A percentile compares a stretch with the other conserved stretches of the same genome.
These are phyloP conservation scores for Helotiales sp. DNA, from an alignment of 2,329 filamentous ascomycete species.

Conservation along the genomic window DNA sequence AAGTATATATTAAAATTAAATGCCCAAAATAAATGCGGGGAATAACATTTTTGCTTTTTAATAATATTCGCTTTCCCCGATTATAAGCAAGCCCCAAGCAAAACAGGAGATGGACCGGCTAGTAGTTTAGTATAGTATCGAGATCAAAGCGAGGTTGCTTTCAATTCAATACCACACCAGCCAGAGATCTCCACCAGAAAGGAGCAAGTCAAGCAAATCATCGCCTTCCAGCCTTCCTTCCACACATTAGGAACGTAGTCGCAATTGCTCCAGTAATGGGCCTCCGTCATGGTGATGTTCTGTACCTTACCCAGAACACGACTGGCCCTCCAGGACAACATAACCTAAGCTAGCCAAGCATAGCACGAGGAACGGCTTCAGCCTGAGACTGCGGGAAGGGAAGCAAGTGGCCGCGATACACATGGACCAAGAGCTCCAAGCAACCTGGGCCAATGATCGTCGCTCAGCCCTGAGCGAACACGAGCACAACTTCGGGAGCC, in stretches of 20 bases:
- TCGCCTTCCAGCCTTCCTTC: background rate
- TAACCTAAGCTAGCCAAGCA: background rate
- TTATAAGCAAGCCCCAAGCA: too few relatives aligned
- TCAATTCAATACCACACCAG: background rate
- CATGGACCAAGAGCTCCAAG: background rate
- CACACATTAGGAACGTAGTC: constrained; percentile 1
- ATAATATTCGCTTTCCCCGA: too few relatives aligned
- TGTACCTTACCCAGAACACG: background rate
- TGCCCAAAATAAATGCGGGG: too few relatives aligned
- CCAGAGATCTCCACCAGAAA: background rate
- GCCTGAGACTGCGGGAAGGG: constrained; percentile 6
- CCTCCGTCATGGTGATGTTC: background rate
- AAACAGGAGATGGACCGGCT: too few relatives aligned
- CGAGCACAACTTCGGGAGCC: constrained; percentile 5
- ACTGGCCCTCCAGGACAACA: background rate
- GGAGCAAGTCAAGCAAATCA: background rate
- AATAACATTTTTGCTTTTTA: too few relatives aligned
- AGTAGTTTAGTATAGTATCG: background rate
- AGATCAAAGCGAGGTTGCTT: background rate
- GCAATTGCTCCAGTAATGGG: background rate
- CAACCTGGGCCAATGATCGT: background rate
- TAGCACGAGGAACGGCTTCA: background rate
- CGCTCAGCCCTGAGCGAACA: background rate
- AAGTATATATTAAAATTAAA: too few relatives aligned
- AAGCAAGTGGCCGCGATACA: constrained; percentile 4